Base-by-base conservation (phyloP, 78 protist species). In the Polysphondylium violaceum region DNA sequence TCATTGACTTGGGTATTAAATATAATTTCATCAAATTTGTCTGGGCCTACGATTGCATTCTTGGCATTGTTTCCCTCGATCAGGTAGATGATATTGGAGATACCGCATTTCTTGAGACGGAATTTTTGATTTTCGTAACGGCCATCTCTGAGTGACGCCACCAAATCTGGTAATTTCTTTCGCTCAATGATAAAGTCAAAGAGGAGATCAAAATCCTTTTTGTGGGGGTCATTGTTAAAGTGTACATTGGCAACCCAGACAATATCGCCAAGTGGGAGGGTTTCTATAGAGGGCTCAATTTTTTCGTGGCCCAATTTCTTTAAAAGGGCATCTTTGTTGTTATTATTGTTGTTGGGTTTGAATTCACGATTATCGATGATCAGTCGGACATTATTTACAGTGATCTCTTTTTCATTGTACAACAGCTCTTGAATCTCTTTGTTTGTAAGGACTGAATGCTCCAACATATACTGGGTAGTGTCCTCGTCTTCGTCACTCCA, bases 401-500 rank as follows among this genome's bases (percentile, higher is more conserved):
- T 58, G 27, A 58, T 19, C 12, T 63, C 27, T 11, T 40, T 58
- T 12, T 23, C 53, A 9, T 9, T 23, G 14, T 59, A 58, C 5
- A 67, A 4, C n/a, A 1, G 14, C 1, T 41, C 47, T 19, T 61
- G 35, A n/a, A 31, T 51, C 5, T 41, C 33, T n/a, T 35, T 31
- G 21, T 11, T n/a, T 38, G 79, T n/a, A 5, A 79, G 12, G 1
- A 56, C 29, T 4, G 71, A 9, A 11, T 58, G 36, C 21, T 83
- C 21, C 19, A 53, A 29, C 68, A 83, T 53, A 25, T 29, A 41
- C 16, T 67, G 11, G 1, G 75, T 58, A 17, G 43, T 1, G 3
- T 83, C 90, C 33, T 55, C 60, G 25, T 83, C 90, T 11, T 72
- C 58, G n/a, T 83, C 90, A 67, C 73, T 69, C 90, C 90, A 74